Percentiles rank a stretch among this genome's conserved stretches.
Evolutionary conservation across 371 early-diverging fungal species (phyloP).

Genomic region (Mucor sp.): DNA sequence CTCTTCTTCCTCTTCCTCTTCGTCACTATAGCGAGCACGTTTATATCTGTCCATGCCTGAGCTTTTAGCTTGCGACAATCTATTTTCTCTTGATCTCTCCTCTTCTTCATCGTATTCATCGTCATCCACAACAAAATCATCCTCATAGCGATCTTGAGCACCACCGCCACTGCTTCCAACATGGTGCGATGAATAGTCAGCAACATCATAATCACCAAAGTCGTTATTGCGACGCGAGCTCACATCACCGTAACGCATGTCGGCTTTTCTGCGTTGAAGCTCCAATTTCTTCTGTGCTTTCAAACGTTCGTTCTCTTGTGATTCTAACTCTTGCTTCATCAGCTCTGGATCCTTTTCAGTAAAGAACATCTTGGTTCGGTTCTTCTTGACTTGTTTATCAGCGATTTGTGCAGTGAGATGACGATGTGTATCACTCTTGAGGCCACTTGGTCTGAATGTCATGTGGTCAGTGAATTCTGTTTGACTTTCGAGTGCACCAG

Average conservation of each 20-base stretch:
- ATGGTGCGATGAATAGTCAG: conserved; percentile 15
- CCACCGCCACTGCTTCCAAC: background rate
- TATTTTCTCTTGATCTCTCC: conserved; percentile 34
- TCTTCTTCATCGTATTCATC: conserved; percentile 44
- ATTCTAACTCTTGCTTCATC: conserved; percentile 41
- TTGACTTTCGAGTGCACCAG: conserved; percentile 72
- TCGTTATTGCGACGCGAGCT: conserved; percentile 19
- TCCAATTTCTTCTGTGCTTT: conserved; percentile 50
- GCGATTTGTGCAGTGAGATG: conserved; percentile 69
- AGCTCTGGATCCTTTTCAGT: conserved; percentile 63
- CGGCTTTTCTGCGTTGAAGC: conserved; percentile 39
- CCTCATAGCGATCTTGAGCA: conserved; percentile 41
- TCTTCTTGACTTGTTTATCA: conserved; percentile 63
- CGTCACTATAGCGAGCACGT: conserved; percentile 19
- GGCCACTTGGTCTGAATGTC: conserved; percentile 70
- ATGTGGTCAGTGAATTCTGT: conserved; percentile 64
- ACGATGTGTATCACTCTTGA: conserved; percentile 64
- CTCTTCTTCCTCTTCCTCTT: conserved; percentile 31
- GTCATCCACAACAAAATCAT: conserved; percentile 52
- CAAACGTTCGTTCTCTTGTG: conserved; percentile 45
- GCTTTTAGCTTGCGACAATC: conserved; percentile 31
- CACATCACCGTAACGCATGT: conserved; percentile 25
- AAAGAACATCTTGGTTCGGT: conserved; percentile 68
- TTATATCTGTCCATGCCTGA: conserved; percentile 36
- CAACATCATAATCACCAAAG: conserved; percentile 25